A percentile compares a stretch with the other conserved stretches of the same genome.
These are phyloP conservation scores for Globisporangium recalcitrans DNA, from an alignment of 352 stramenopile genomes.

Conservation along the genomic window DNA sequence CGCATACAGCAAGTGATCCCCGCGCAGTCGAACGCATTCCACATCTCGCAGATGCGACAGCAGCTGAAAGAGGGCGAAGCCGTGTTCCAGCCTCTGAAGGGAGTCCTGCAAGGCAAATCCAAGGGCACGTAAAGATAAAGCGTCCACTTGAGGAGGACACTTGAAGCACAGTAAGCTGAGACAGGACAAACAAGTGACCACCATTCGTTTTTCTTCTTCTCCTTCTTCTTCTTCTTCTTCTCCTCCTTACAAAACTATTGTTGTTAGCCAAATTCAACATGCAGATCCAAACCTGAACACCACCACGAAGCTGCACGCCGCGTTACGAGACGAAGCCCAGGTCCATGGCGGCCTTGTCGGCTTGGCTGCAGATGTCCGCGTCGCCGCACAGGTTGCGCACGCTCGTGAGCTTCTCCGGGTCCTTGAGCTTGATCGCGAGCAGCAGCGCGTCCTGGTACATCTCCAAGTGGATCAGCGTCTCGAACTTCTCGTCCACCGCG, in stretches of 20 bases:
- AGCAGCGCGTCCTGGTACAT: constrained; percentile 81
- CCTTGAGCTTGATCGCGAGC: constrained; percentile 81
- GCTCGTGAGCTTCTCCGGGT: constrained; percentile 82
- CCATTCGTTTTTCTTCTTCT: neutral
- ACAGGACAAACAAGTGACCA: neutral
- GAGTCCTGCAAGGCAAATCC: neutral
- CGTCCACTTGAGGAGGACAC: neutral
- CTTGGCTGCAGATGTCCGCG: constrained; percentile 65
- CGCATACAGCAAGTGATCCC: constrained; percentile 23
- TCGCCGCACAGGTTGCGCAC: constrained; percentile 78
- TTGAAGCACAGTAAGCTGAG: neutral
- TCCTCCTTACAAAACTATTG: neutral
- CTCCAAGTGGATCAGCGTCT: constrained; percentile 81
- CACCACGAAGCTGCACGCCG: neutral
- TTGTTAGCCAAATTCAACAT: neutral
- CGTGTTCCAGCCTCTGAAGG: neutral
- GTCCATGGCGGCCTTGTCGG: constrained; percentile 76
- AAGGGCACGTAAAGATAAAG: constrained; percentile 1
- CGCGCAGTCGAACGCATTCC: constrained; percentile 9
- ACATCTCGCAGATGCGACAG: constrained; percentile 8
- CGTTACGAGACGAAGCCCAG: constrained; percentile 76
- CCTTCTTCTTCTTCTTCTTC: neutral
- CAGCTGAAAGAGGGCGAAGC: constrained; percentile 5
- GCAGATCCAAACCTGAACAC: constrained; percentile 7
- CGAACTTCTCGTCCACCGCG: constrained; percentile 80